Evolutionary conservation across 1,139 yeast genomes (phyloP), one percentile per base, ranked within the genome.

Genomic region (Suhomyces atakaporum): DNA sequence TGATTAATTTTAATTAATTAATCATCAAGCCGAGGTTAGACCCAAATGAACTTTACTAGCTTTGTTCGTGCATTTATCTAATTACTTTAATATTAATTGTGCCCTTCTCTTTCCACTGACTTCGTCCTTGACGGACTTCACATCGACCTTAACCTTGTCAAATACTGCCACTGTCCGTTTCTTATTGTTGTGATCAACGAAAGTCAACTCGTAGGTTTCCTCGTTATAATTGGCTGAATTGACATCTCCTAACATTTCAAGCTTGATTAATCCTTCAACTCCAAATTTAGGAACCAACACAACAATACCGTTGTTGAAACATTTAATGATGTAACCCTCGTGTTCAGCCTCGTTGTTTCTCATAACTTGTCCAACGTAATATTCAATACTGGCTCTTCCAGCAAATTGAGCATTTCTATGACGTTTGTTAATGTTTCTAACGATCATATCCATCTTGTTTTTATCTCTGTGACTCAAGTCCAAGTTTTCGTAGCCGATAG

Each of bases 401-500:
- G 98, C 99, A 73, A 92, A 87, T 64, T 94, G 99, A 0, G 98
- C 98, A 60, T 92, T 94, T 62, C 98, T 81, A 60, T 94, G 99
- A 52, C 97, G 84, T 53, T 75, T 83, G 66, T 94, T 94, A 56
- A 94, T 90, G 56, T 92, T 94, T 51, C 80, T 79, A 49, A 94
- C 92, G 43, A 94, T 81, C 47, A 80, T 63, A 49, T 92, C 97
- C 94, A 94, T 87, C 65, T 87, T 89, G 50, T 71, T 73, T 62
- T 89, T 90, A 56, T 92, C 96, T 55, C 96, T 77, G 56, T 90
- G 96, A 33, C 80, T 73, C 45, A 83, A 74, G 51, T 87, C 90
- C 46, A 92, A 66, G 27, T 83, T 77, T 60, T 92, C 98, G 60
- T 90, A 92, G 2, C 86, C 96, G 43, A 94, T 92, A 1, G 99